Evolutionary conservation across 2,329 filamentous ascomycete species (phyloP), one percentile per base, ranked within the genome.

Genomic region (Scedosporium boydii): DNA sequence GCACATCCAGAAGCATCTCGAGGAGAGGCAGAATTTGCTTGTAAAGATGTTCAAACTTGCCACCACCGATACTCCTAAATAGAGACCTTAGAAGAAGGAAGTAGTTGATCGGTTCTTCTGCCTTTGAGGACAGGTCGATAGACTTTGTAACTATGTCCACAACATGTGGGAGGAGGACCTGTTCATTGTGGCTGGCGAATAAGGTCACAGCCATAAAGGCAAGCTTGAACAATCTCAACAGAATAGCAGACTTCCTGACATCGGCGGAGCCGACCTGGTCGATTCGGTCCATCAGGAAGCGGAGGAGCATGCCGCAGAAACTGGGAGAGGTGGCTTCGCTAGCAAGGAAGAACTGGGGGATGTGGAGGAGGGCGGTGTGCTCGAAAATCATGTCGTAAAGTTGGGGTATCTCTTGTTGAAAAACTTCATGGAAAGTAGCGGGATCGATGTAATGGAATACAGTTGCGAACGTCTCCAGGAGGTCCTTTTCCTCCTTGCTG

Each of bases 151-250:
- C 91, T 66, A 99, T 96, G 72, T 96, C 96, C 62, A 96, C 93
- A 59, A 99, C 93, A 73, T 99, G 95, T 0, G 96, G 96, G 61
- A 98, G 80, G 14, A 99, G 80, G 2, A 99, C 92, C 71, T 95
- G 90, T 75, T 99, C 95, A 69, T 99, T 99, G 71, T 97, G 93
- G 7, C 85, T 82, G 0, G 92, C 92, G 73, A 99, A 99, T 1
- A 99, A 80, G 0, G 95, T 99, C 46, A 99, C 95, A 0, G 96
- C 96, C 95, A 99, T 99, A 74, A 99, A 99, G 0, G 93, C 96
- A 59, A 99, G 77, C 76, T 99, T 99, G 78, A 98, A 99, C 60
- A 99, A 85, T 62, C 96, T 85, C 59, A 99, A 78, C 41, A 99
- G 78, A 58, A 99, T 96, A 5, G 92, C 93, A 0, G 95, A 93